These are phyloP conservation scores for Phialemoniopsis sp. DNA, from an alignment of 2,329 filamentous ascomycete genomes.

Conservation along the genomic window DNA sequence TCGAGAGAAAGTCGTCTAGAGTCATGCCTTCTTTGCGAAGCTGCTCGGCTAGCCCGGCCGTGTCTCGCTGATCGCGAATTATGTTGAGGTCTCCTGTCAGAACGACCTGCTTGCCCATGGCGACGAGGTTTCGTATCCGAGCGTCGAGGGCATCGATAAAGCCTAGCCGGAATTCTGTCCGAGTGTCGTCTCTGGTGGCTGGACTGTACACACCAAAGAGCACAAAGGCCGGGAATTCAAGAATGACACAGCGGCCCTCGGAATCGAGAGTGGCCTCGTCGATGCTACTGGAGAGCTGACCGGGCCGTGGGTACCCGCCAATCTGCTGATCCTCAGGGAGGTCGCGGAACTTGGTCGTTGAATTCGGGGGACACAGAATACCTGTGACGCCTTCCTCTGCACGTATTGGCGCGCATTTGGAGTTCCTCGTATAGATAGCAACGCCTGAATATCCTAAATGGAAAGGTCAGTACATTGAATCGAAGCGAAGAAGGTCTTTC, in stretches of 20 bases:
- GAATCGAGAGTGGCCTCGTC: constrained; percentile 76
- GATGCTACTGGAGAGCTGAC: constrained; percentile 57
- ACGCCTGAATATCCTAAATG: constrained; percentile 85
- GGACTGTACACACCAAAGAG: constrained; percentile 90
- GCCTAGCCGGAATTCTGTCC: constrained; percentile 75
- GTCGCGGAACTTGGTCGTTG: constrained; percentile 67
- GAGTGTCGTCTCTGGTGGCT: constrained; percentile 78
- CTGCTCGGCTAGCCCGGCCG: constrained; percentile 67
- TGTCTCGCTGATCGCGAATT: constrained; percentile 64
- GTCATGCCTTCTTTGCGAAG: constrained; percentile 67
- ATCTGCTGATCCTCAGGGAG: constrained; percentile 72
- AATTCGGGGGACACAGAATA: constrained; percentile 68
- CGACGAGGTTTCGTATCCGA: constrained; percentile 77
- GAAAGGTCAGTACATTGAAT: constrained; percentile 5
- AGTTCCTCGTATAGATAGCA: constrained; percentile 88
- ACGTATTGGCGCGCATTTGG: constrained; percentile 77
- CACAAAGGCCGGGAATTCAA: constrained; percentile 94
- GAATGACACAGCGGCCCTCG: constrained; percentile 84
- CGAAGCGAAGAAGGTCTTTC: neutral
- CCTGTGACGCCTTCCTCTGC: constrained; percentile 95
- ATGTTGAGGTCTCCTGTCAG: constrained; percentile 90
- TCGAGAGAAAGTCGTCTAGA: constrained; percentile 67
- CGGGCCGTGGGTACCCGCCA: constrained; percentile 75
- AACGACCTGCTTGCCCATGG: constrained; percentile 78
- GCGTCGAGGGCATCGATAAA: constrained; percentile 80